These are phyloP conservation scores for Alternaria sp. DNA, from an alignment of 2,329 filamentous ascomycete species.

Conservation along the genomic window DNA sequence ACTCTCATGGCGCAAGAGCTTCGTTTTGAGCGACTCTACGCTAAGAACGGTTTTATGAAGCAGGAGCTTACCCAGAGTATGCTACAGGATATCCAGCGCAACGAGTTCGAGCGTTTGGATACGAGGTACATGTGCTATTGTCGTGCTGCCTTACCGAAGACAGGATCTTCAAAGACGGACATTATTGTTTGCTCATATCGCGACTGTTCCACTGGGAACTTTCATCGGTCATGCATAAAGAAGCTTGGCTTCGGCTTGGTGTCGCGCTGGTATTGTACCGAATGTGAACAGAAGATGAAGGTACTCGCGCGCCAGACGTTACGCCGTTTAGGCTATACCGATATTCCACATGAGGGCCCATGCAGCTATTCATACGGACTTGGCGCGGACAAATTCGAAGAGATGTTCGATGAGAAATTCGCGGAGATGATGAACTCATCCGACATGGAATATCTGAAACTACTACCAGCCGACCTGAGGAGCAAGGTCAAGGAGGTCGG, in stretches of 20 bases:
- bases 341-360: conserved; percentile 4
- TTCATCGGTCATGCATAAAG: conserved; percentile 36
- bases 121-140: conserved; percentile 33
- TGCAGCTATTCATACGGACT: not conserved
- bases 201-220: conserved; percentile 25
- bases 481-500: not conserved
- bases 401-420: not conserved
- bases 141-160: not conserved
- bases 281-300: conserved; percentile 31
- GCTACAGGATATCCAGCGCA: conserved; percentile 18
- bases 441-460: not conserved
- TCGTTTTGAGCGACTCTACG: conserved; percentile 21
- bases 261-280: conserved; percentile 36
- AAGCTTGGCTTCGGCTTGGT: conserved; percentile 27
- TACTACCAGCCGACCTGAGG: not conserved
- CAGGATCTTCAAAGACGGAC: not conserved
- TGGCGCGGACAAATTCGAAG: not conserved
- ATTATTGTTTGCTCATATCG: conserved; percentile 27
- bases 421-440: not conserved
- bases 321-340: conserved; percentile 9
- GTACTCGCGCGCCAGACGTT: conserved; percentile 15
- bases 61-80: conserved; percentile 9
- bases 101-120: not conserved
- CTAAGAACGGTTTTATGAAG: conserved; percentile 22
- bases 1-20: conserved; percentile 26